A percentile compares a stretch with the other conserved stretches of the same genome.
Conservation (phyloP, 306 rosid species). For the Trifolium fragiferum region DNA sequence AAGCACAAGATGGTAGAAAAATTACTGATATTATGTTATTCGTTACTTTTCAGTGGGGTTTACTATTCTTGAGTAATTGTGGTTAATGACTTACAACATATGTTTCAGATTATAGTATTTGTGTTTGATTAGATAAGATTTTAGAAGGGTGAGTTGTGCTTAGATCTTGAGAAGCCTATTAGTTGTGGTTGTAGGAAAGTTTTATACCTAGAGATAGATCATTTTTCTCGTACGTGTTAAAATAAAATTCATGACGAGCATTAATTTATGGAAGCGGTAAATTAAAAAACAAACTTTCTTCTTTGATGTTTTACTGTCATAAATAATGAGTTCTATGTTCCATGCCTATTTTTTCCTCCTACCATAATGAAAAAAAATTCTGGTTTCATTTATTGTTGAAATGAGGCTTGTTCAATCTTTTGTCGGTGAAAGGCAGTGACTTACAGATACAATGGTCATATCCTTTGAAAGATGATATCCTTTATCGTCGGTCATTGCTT, state of each 20-base stretch:
- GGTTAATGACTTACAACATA: not conserved
- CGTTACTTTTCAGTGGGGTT: not conserved
- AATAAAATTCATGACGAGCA: not conserved
- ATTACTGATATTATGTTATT: not conserved
- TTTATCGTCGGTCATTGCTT: not conserved
- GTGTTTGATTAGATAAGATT: not conserved
- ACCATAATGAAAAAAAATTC: not conserved
- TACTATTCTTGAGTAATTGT: not conserved
- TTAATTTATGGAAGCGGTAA: not conserved
- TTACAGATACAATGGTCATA: constrained; percentile 3
- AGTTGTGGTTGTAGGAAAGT: no score
- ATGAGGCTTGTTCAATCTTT: constrained; percentile 13
- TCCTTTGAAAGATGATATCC: constrained; percentile 9
- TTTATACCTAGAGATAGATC: not conserved
- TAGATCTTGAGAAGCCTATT: not conserved
- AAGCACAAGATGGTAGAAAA: constrained; percentile 8
- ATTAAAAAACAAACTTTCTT: not conserved
- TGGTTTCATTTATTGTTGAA: constrained; percentile 3
- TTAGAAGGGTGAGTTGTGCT: not conserved
- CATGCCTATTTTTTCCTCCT: no score
- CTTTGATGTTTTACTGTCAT: not conserved
- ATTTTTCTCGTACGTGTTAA: not conserved
- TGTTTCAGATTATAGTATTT: constrained; percentile 1
- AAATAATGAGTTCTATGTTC: not conserved
- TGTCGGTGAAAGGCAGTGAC: constrained; percentile 1